Evolutionary conservation across 768 basidiomycete genomes (phyloP), one percentile per base, ranked within the genome.

Genomic region (Tephrocybe sp.): DNA sequence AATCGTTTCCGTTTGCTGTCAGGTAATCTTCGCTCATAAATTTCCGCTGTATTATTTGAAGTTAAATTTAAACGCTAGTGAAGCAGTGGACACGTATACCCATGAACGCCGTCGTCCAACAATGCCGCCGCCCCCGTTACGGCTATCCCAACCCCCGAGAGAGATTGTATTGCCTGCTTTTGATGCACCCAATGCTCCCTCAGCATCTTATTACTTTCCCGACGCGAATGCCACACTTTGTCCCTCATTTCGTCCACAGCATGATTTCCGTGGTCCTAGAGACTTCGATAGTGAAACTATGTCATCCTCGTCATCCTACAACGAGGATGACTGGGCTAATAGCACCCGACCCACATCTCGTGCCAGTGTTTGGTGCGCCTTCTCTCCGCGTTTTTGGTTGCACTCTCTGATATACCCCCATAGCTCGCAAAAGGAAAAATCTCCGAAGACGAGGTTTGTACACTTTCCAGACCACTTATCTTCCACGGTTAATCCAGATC

Each of bases 1-100:
- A 57, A 46, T 45, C 55, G 29, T 59, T 59, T 27, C 45, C 50
- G 1, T 46, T 52, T 4, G 52, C 51, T 18, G n/a, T 51, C 18
- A 38, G 49, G 57, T 58, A 50, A 23, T 12, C 30, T n/a, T 34
- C 23, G 18, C 23, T 27, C 23, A 18, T n/a, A n/a, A n/a, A n/a
- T n/a, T 36, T 29, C 3, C 27, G 5, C 9, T n/a, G 33, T 7
- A 3, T 5, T 5, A 9, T 19, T 24, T 22, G 11, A 19, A 21
- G 7, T 21, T 23, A 16, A 22, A 4, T 13, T 16, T 8, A 25
- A 19, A 37, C 1, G 10, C 21, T 15, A 50, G 49, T n/a, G 49
- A 46, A 19, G 39, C 45, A 31, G n/a, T 8, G 8, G 31, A 23
- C 31, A 31, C 21, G 16, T 31, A 38, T 23, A 5, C 9, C 2